Evolutionary conservation across 345 rosid species (phyloP).

Genomic region (Fremontodendron californicum): DNA sequence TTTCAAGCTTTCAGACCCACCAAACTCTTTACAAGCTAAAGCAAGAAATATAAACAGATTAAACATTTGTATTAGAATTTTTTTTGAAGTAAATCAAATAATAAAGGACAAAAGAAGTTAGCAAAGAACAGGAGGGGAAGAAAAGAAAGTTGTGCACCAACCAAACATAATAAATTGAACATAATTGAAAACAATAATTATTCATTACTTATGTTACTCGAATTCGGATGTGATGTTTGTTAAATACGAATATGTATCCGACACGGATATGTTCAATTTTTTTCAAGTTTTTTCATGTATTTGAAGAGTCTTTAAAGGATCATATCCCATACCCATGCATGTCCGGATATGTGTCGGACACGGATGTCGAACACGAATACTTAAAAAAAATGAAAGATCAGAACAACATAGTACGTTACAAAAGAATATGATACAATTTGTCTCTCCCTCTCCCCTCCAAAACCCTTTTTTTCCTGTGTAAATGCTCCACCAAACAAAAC

Average conservation of each 20-base stretch:
- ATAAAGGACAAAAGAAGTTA: background rate
- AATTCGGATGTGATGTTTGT: too few relatives aligned
- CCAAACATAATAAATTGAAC: background rate
- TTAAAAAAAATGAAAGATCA: too few relatives aligned
- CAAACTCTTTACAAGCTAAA: background rate
- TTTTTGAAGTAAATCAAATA: background rate
- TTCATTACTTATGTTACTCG: too few relatives aligned
- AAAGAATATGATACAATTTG: constrained; percentile 3
- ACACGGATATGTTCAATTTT: too few relatives aligned
- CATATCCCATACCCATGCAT: too few relatives aligned
- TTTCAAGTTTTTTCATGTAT: too few relatives aligned
- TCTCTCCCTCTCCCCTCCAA: background rate
- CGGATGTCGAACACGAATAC: too few relatives aligned
- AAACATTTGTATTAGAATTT: background rate
- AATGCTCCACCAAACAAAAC: background rate
- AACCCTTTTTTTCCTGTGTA: background rate
- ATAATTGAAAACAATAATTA: background rate
- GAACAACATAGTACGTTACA: too few relatives aligned
- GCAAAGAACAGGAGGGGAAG: background rate
- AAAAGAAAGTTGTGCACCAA: background rate
- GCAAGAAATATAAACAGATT: background rate
- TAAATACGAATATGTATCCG: too few relatives aligned
- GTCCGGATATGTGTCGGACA: too few relatives aligned
- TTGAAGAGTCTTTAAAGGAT: too few relatives aligned
- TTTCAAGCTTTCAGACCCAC: background rate